Base-by-base conservation (phyloP, 257 asterid genomes). In the Linaria vulgaris region DNA sequence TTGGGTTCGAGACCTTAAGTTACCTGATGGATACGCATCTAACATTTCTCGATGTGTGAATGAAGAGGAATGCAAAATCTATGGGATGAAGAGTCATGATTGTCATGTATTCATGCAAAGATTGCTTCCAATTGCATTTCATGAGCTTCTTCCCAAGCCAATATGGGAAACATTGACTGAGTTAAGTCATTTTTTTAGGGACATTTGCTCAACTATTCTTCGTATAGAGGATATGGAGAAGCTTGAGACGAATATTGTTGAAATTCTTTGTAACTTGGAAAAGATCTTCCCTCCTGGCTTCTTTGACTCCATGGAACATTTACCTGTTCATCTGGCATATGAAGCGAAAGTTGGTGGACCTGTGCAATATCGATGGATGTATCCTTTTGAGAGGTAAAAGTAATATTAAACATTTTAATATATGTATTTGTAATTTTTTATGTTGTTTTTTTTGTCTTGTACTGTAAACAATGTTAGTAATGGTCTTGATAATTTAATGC, bases 21-120 rank as follows among this genome's bases (percentile, higher is more conserved):
- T n/a, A n/a, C n/a, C 55, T n/a, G 55, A 49, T 49, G 55, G 55
- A 49, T 49, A 49, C 55, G 55, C 20, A 9, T 49, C 23, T n/a
- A 49, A 49, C 24, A n/a, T 49, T 2, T 22, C 23, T 16, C 55
- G 19, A 16, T 49, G 55, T 5, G 55, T 49, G 20, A 16, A 49
- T 17, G 55, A 49, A 19, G 20, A n/a, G 9, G 19, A 49, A 15
- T 16, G 8, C 55, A 16, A 50, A 19, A 17, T 50, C 12, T 9
- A 9, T 50, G 56, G 56, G 23, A 50, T 50, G 56, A 50, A 50
- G 5, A 50, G 56, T 19, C 56, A 50, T 22, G 56, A 50, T 21
- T 50, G 56, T 15, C 56, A 50, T 21, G 31, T 50, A 15, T 62
- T 50, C 56, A 5, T 50, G 56, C 30, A 50, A 50, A 50, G 56